A percentile compares a stretch with the other conserved stretches of the same genome.
Evolutionary conservation across 257 asterid genomes (phyloP).

Genomic region (Fraxinus pennsylvanica): DNA sequence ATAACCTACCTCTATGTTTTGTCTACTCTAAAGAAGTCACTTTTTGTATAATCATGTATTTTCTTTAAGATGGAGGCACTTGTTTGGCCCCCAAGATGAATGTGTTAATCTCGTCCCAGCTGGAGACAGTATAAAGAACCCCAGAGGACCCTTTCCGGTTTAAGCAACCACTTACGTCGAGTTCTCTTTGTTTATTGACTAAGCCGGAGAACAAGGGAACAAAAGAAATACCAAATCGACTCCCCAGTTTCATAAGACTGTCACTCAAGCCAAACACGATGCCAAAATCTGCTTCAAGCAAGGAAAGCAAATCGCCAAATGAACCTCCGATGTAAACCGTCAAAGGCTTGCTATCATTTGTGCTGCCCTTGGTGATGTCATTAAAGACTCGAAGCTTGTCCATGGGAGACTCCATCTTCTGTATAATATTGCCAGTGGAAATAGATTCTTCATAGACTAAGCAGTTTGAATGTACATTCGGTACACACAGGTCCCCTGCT

Average conservation of each 20-base stretch:
- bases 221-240: slow-evolving; percentile 51
- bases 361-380: slow-evolving; percentile 30
- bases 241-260: slow-evolving; percentile 45
- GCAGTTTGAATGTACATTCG: slow-evolving; percentile 56
- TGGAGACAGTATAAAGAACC: slow-evolving; percentile 57
- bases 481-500: slow-evolving; percentile 36
- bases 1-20: background rate
- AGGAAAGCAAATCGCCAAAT: slow-evolving; percentile 60
- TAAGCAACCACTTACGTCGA: slow-evolving; percentile 34
- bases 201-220: slow-evolving; percentile 56
- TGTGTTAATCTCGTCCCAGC: slow-evolving; percentile 64
- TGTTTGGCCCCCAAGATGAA: slow-evolving; percentile 49
- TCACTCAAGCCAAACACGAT: slow-evolving; percentile 54
- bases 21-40: background rate
- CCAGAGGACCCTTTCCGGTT: slow-evolving; percentile 35
- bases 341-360: slow-evolving; percentile 27
- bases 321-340: slow-evolving; percentile 68
- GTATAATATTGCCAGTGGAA: slow-evolving; percentile 54
- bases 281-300: slow-evolving; percentile 66
- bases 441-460: slow-evolving; percentile 49
- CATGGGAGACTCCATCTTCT: slow-evolving; percentile 57
- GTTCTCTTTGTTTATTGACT: slow-evolving; percentile 46
- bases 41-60: background rate
- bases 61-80: background rate
- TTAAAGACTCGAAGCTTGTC: slow-evolving; percentile 60